Conservation (phyloP, 495 filamentous ascomycete genomes). For the Pseudoneurospora amorphoporcata region DNA sequence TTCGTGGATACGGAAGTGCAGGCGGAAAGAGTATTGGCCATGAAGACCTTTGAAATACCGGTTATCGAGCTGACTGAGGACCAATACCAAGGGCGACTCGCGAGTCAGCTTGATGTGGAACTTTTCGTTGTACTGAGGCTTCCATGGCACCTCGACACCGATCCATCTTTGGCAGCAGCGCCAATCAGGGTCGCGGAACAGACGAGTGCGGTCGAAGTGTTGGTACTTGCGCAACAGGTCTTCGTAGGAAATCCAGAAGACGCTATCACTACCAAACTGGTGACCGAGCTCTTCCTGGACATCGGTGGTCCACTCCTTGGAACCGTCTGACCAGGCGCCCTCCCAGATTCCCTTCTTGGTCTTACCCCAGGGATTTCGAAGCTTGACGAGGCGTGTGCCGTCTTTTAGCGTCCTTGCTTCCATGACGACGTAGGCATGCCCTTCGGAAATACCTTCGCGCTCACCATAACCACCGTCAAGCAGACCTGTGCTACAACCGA, state of each 20-base stretch:
- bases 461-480: conserved; percentile 51
- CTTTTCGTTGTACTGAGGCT: conserved; percentile 76
- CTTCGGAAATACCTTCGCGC: conserved; percentile 67
- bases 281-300: conserved; percentile 76
- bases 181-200: conserved; percentile 74
- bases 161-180: conserved; percentile 82
- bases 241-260: conserved; percentile 60
- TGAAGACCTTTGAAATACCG: conserved; percentile 78
- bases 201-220: conserved; percentile 77
- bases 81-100: conserved; percentile 62
- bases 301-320: conserved; percentile 88
- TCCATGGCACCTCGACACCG: conserved; percentile 78
- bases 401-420: conserved; percentile 50
- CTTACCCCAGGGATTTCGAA: conserved; percentile 76
- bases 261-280: conserved; percentile 83
- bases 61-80: conserved; percentile 78
- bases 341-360: conserved; percentile 63
- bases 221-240: conserved; percentile 81
- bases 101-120: conserved; percentile 68
- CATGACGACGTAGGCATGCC: conserved; percentile 87
- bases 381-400: conserved; percentile 37
- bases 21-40: conserved; percentile 70
- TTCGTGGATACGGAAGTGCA: conserved; percentile 80
- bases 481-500: conserved; percentile 68
- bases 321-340: conserved; percentile 80